phyloP scores from a whole-genome alignment of 495 filamentous ascomycete species.

The Neurospora sp. region DNA sequence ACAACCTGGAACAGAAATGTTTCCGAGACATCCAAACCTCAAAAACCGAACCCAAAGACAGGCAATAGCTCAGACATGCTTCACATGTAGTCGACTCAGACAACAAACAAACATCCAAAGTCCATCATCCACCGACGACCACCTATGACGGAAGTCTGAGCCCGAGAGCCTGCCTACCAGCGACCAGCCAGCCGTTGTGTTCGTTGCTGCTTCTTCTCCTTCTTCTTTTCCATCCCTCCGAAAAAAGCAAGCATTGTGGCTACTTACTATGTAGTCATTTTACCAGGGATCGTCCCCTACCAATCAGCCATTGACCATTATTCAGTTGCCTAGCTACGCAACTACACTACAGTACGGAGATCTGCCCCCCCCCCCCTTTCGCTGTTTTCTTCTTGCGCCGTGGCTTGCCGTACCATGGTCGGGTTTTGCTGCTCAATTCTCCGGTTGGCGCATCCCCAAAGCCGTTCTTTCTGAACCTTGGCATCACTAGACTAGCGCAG shows the following conservation, averaged over 20 bases:
- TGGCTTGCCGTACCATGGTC: neutral
- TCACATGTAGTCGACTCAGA: neutral
- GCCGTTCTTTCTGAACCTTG: neutral
- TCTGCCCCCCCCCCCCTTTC: neutral
- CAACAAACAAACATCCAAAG: neutral
- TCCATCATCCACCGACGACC: neutral
- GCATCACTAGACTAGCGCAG: neutral
- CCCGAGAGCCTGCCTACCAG: neutral
- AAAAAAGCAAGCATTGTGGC: neutral
- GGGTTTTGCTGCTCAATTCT: neutral
- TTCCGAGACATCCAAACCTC: neutral
- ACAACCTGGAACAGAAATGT: neutral
- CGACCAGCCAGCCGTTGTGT: neutral
- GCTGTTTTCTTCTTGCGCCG: neutral
- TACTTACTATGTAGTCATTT: no score
- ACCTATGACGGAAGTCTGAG: neutral
- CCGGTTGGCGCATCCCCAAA: neutral
- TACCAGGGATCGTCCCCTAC: neutral
- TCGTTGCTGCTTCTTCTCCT: neutral
- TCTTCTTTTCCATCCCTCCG: neutral
- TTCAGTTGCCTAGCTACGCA: neutral
- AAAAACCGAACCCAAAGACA: neutral
- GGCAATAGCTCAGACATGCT: neutral
- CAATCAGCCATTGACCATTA: neutral
- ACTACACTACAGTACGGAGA: neutral